Evolutionary conservation across 208 protist species (phyloP).

Genomic region (Crithidia bombi): DNA sequence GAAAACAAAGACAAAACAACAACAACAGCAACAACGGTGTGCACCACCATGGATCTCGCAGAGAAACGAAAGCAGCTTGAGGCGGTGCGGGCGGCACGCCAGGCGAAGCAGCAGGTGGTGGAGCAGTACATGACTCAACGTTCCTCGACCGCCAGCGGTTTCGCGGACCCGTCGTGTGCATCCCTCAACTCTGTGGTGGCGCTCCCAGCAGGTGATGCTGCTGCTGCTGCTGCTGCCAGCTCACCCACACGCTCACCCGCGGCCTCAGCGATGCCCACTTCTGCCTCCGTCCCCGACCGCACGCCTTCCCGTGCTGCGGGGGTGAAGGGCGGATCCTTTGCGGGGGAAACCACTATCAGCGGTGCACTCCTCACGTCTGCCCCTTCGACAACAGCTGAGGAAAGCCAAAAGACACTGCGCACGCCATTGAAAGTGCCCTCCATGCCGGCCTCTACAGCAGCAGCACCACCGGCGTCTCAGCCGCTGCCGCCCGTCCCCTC

Average conservation of each 20-base stretch:
- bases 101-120: constrained; percentile 59
- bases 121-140: constrained; percentile 37
- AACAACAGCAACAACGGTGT: neutral
- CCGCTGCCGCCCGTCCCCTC: neutral
- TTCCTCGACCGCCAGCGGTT: constrained; percentile 2
- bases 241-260: no score
- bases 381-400: no score
- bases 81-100: constrained; percentile 56
- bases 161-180: neutral
- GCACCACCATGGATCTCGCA: constrained; percentile 53
- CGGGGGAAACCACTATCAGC: no score
- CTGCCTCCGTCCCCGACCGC: no score
- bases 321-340: no score
- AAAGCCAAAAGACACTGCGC: neutral
- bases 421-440: no score
- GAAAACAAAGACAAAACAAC: neutral
- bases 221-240: neutral
- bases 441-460: no score
- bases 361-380: no score
- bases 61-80: constrained; percentile 71
- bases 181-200: neutral
- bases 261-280: no score
- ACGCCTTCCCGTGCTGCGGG: no score
- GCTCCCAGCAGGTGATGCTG: neutral
- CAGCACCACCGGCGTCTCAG: neutral